These are phyloP conservation scores for Tetrapyrgos nigripes DNA, from an alignment of 1,284 basidiomycete genomes.

Conservation along the genomic window DNA sequence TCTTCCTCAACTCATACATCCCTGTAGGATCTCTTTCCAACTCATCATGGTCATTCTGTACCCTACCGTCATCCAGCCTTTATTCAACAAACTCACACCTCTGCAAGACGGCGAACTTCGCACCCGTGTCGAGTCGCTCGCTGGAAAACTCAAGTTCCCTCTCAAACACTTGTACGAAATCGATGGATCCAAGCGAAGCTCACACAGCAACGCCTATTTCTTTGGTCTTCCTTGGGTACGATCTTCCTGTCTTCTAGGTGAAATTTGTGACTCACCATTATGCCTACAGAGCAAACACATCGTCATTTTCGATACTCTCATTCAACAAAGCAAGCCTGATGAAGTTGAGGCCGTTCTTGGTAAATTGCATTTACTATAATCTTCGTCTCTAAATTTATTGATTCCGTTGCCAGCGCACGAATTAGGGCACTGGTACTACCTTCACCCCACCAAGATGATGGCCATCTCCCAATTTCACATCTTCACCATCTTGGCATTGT, in stretches of 20 bases:
- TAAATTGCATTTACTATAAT: constrained; percentile 23
- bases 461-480: constrained; percentile 87
- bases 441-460: constrained; percentile 91
- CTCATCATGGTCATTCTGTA: constrained; percentile 86
- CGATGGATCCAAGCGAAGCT: constrained; percentile 94
- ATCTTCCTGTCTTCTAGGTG: background rate
- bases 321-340: constrained; percentile 87
- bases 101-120: constrained; percentile 80
- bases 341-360: constrained; percentile 89
- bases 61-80: constrained; percentile 91
- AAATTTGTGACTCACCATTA: background rate
- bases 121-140: constrained; percentile 76
- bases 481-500: constrained; percentile 85
- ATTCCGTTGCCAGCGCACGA: constrained; percentile 72
- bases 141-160: constrained; percentile 88
- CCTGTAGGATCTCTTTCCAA: constrained; percentile 79
- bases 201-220: constrained; percentile 96
- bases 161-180: constrained; percentile 96
- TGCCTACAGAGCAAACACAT: constrained; percentile 81
- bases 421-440: constrained; percentile 93
- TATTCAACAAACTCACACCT: constrained; percentile 97
- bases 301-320: constrained; percentile 96
- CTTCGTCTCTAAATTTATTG: background rate
- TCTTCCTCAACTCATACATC: background rate
- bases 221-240: constrained; percentile 91